Evolutionary conservation across 495 filamentous ascomycete species (phyloP), one percentile per base, ranked within the genome.

Genomic region (Penicillium argentinense): DNA sequence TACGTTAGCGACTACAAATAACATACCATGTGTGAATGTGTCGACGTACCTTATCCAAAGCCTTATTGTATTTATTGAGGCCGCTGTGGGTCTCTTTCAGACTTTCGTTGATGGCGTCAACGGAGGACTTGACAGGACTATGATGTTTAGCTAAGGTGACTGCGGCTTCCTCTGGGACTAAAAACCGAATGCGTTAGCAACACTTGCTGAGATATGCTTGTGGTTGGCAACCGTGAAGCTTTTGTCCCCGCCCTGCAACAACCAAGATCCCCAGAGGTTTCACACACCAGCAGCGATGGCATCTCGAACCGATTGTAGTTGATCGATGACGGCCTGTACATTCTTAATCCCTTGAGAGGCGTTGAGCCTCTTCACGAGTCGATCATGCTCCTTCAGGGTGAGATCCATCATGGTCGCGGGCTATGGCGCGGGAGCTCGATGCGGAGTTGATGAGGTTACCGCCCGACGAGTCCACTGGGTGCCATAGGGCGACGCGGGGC

Each of bases 81-180:
- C 83, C 80, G 48, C 80, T 81, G 42, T 95, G 81, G 4, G 89
- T 83, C 36, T 87, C 84, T 57, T 89, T 92, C 41, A 97, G 74
- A 57, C 84, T 83, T 29, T 86, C 84, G 48, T 86, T 87, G 32
- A 96, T 78, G 8, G 74, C 74, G 18, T 95, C 88, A 45, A 98
- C 84, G 1, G 84, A 82, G 25, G 82, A 66, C 53, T 88, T 90
- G 27, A 93, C 71, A 1, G 90, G 86, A 51, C 83, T 91, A 56
- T 96, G 90, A 8, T 95, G 81, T 60, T 87, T 93, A 3, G 86
- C 84, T 24, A 98, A 73, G 13, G 81, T 87, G 19, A 87, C 66
- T 5, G 81, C 77, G 9, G 87, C 79, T 23, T 79, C 79, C 37
- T 79, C 79, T 6, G 89, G 83, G 55, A 95, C 89, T 82, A 66